These are phyloP conservation scores for Corchorus capsularis DNA, from an alignment of 345 rosid species.

Conservation along the genomic window DNA sequence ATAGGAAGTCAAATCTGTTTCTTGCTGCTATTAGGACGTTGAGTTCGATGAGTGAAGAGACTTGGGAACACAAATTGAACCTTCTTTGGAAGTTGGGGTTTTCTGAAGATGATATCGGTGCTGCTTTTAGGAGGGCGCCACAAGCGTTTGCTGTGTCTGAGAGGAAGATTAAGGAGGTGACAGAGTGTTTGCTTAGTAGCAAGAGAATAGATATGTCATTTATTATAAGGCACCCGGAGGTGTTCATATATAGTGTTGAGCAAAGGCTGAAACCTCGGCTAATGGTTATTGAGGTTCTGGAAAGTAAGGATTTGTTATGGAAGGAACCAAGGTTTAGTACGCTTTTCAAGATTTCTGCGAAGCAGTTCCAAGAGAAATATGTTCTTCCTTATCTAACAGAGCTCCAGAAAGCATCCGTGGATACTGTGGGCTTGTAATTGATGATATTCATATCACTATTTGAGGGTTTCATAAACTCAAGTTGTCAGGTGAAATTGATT, in stretches of 20 bases:
- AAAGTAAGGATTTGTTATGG: slow-evolving; percentile 32
- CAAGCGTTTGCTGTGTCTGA: slow-evolving; percentile 31
- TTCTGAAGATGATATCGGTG: slow-evolving; percentile 30
- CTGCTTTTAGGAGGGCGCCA: slow-evolving; percentile 34
- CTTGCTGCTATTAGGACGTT: slow-evolving; percentile 29
- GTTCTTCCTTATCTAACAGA: slow-evolving; percentile 31
- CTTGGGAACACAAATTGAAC: slow-evolving; percentile 37
- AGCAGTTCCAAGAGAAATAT: slow-evolving; percentile 19
- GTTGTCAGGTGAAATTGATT: no score
- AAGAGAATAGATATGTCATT: slow-evolving; percentile 18
- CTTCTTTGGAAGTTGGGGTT: slow-evolving; percentile 34
- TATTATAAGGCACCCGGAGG: slow-evolving; percentile 23
- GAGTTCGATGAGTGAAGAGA: slow-evolving; percentile 33
- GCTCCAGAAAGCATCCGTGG: slow-evolving; percentile 12
- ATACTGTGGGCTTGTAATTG: neutral
- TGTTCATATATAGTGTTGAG: slow-evolving; percentile 38
- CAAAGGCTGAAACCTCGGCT: slow-evolving; percentile 32
- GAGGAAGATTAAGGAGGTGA: slow-evolving; percentile 33
- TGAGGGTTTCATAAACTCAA: no score
- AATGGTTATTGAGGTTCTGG: slow-evolving; percentile 25
- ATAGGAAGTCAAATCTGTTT: slow-evolving; percentile 32
- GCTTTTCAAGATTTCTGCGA: slow-evolving; percentile 19
- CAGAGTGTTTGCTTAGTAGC: slow-evolving; percentile 6
- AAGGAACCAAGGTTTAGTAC: slow-evolving; percentile 20
- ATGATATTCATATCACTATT: no score